Evolutionary conservation across 2,329 filamentous ascomycete species (phyloP).

Genomic region (Monascus ruber): DNA sequence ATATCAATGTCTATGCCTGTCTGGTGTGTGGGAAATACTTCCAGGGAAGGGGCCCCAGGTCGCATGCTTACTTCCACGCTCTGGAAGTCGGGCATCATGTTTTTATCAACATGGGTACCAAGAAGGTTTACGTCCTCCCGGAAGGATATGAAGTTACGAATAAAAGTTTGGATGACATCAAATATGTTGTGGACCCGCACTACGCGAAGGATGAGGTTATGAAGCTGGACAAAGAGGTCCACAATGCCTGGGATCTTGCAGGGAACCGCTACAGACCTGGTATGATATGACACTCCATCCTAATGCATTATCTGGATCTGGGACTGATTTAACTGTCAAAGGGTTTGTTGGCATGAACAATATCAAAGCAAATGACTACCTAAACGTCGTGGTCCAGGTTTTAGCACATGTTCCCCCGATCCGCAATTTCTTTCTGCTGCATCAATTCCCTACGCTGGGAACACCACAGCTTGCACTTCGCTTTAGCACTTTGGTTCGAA

Average conservation of each 20-base stretch:
- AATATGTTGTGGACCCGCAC: slow-evolving; percentile 87
- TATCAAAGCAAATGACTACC: slow-evolving; percentile 98
- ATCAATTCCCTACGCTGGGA: slow-evolving; percentile 55
- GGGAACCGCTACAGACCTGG: slow-evolving; percentile 79
- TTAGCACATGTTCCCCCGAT: slow-evolving; percentile 81
- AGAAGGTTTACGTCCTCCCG: slow-evolving; percentile 49
- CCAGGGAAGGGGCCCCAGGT: slow-evolving; percentile 84
- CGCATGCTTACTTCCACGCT: slow-evolving; percentile 94
- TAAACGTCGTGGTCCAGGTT: slow-evolving; percentile 89
- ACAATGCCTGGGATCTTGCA: slow-evolving; percentile 59
- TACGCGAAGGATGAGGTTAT: slow-evolving; percentile 72
- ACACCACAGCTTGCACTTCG: slow-evolving; percentile 73
- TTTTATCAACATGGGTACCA: slow-evolving; percentile 81
- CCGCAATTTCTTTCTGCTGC: slow-evolving; percentile 82
- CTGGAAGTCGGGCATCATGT: slow-evolving; percentile 94
- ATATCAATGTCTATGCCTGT: slow-evolving; percentile 98
- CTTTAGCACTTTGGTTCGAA: slow-evolving; percentile 80
- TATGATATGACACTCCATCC: slow-evolving; percentile 10
- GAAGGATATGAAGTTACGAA: slow-evolving; percentile 96
- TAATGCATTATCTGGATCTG: neutral
- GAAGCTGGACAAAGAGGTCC: slow-evolving; percentile 56
- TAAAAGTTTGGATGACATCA: slow-evolving; percentile 93
- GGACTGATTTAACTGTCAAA: slow-evolving; percentile 6
- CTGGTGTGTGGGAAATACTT: slow-evolving; percentile 97
- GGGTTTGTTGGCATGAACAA: slow-evolving; percentile 98